Evolutionary conservation across 164 flowering plant species (phyloP).

Genomic region (Annona squamosa): DNA sequence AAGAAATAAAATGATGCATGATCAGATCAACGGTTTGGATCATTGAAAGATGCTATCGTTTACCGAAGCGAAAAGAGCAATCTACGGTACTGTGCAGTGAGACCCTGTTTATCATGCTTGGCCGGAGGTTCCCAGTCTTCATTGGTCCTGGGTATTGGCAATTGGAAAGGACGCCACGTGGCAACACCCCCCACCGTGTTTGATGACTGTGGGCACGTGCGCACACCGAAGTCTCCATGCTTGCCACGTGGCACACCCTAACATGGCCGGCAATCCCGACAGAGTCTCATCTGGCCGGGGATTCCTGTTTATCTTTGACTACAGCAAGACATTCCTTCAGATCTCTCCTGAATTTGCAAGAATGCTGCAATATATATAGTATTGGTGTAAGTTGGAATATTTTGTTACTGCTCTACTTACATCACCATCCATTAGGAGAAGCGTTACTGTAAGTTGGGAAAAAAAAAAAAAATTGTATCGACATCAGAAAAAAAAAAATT

Average conservation of each 20-base stretch:
- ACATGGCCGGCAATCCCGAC: neutral
- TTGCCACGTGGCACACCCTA: neutral
- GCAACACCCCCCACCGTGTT: neutral
- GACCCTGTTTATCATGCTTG: neutral
- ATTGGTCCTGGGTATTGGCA: neutral
- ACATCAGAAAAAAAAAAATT: too few relatives aligned
- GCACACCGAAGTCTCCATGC: neutral
- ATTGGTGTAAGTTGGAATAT: too few relatives aligned
- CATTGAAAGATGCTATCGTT: neutral
- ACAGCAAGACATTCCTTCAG: neutral
- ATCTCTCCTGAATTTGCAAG: constrained; percentile 1
- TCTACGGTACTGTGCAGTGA: neutral
- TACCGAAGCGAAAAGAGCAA: neutral
- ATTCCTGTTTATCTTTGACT: neutral
- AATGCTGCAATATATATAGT: neutral
- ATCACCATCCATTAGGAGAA: too few relatives aligned
- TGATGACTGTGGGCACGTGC: neutral
- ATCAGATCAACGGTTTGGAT: neutral
- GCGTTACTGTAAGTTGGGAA: too few relatives aligned
- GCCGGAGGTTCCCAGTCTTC: neutral
- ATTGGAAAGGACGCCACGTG: neutral
- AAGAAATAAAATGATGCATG: neutral
- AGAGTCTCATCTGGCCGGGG: neutral
- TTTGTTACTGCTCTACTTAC: too few relatives aligned
- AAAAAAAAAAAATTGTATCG: too few relatives aligned